A percentile compares a stretch with the other conserved stretches of the same genome.
These are phyloP conservation scores for Zygosaccharomyces bisporus DNA, from an alignment of 805 yeast species.

Conservation along the genomic window DNA sequence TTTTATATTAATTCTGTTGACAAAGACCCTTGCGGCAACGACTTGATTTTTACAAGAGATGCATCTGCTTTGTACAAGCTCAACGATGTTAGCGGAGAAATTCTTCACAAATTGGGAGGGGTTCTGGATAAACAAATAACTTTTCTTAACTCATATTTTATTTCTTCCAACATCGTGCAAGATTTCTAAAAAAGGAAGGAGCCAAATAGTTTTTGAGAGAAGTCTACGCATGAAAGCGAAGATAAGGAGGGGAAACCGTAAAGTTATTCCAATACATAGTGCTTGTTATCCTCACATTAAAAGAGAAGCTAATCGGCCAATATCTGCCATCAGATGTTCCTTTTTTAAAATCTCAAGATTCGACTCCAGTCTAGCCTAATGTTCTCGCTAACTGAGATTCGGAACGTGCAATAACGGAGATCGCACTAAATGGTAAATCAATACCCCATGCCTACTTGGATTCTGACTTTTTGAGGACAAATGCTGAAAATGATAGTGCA, in stretches of 20 bases:
- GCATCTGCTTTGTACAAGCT: constrained; percentile 37
- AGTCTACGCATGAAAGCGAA: constrained; percentile 39
- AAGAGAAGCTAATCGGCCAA: constrained; percentile 29
- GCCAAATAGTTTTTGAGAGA: constrained; percentile 36
- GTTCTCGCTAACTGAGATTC: constrained; percentile 41
- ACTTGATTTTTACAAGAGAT: constrained; percentile 38
- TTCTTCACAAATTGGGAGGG: constrained; percentile 34
- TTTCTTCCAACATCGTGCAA: constrained; percentile 40
- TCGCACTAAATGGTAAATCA: constrained; percentile 28
- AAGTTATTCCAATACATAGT: constrained; percentile 28
- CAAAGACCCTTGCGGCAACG: constrained; percentile 36
- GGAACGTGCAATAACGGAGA: constrained; percentile 40
- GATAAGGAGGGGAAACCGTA: constrained; percentile 31
- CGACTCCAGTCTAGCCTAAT: constrained; percentile 32
- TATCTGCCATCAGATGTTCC: constrained; percentile 29
- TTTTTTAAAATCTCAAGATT: constrained; percentile 22
- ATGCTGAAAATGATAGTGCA: constrained; percentile 38
- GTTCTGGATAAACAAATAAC: constrained; percentile 6
- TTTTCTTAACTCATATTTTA: constrained; percentile 31
- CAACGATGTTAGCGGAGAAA: constrained; percentile 37
- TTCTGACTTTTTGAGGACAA: constrained; percentile 30
- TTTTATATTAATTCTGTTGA: constrained; percentile 42
- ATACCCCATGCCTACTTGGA: constrained; percentile 37
- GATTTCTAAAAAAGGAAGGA: constrained; percentile 16
- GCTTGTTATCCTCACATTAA: constrained; percentile 31